Evolutionary conservation across 768 basidiomycete genomes (phyloP).

Genomic region (Mycena capillaripes): DNA sequence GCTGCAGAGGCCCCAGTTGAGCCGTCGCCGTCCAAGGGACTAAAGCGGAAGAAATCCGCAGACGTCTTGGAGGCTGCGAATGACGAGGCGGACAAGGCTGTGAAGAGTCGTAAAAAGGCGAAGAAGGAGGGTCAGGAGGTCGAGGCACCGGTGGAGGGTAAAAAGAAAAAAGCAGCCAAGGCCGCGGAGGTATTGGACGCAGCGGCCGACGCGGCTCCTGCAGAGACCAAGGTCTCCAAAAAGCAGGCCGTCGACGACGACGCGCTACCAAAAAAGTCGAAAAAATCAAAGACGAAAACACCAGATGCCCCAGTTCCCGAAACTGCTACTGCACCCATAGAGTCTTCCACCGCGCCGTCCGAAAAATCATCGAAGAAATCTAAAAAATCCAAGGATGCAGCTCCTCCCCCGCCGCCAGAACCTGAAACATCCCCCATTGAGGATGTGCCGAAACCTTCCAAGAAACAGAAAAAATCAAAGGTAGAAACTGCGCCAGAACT

Average conservation of each 20-base stretch:
- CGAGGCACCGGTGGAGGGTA: slow-evolving; percentile 26
- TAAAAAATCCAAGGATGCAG: slow-evolving; percentile 17
- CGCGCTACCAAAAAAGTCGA: slow-evolving; percentile 31
- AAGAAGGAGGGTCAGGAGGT: slow-evolving; percentile 42
- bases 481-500: slow-evolving; percentile 8
- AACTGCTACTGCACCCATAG: neutral
- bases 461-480: slow-evolving; percentile 41
- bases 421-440: slow-evolving; percentile 19
- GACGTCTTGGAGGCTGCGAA: slow-evolving; percentile 6
- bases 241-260: neutral
- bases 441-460: slow-evolving; percentile 1
- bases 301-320: slow-evolving; percentile 4
- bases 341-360: neutral
- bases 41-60: slow-evolving; percentile 50
- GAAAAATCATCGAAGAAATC: slow-evolving; percentile 9
- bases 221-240: neutral
- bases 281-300: slow-evolving; percentile 21
- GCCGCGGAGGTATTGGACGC: neutral
- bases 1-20: slow-evolving; percentile 15
- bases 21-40: slow-evolving; percentile 27
- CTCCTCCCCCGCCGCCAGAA: neutral
- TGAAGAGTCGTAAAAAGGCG: slow-evolving; percentile 45
- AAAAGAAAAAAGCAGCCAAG: slow-evolving; percentile 34
- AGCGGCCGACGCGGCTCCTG: neutral
- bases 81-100: neutral